These are phyloP conservation scores for Dicorynia guianensis DNA, from an alignment of 306 rosid genomes.

Conservation along the genomic window DNA sequence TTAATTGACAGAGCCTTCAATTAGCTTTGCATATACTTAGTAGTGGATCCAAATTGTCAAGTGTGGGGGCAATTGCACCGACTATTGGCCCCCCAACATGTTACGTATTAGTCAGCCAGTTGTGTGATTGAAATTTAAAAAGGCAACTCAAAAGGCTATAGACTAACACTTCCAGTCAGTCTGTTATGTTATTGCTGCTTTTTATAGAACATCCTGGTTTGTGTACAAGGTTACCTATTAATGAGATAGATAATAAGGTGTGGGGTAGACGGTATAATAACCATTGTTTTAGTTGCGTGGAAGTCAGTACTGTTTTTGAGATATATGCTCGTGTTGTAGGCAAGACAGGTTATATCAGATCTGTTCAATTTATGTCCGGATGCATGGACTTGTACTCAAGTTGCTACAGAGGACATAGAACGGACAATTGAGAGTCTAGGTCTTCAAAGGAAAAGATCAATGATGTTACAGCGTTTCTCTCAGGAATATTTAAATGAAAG, in stretches of 20 bases:
- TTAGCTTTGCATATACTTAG: too few species aligned
- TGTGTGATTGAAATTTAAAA: too few species aligned
- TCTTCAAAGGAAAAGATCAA: constrained; percentile 59
- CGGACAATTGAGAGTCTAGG: constrained; percentile 59
- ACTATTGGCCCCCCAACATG: too few species aligned
- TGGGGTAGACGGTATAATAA: not conserved
- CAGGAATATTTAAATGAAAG: constrained; percentile 57
- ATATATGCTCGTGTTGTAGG: constrained; percentile 53
- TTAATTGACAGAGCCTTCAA: too few species aligned
- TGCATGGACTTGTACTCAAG: constrained; percentile 65
- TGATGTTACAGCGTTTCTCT: constrained; percentile 60
- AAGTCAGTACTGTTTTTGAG: constrained; percentile 6
- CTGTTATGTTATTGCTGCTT: not conserved
- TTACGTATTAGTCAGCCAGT: too few species aligned
- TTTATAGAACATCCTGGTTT: not conserved
- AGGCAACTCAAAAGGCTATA: too few species aligned
- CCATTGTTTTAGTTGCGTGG: not conserved
- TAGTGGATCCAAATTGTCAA: too few species aligned
- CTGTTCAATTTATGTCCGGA: constrained; percentile 72
- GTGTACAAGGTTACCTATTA: not conserved
- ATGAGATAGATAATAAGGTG: not conserved
- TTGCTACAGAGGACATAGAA: constrained; percentile 50
- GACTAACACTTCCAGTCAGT: not conserved
- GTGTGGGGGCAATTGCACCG: too few species aligned
- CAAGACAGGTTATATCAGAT: constrained; percentile 36